Base-by-base conservation (phyloP, 148 eudicot species). In the Diospyros lotus region DNA sequence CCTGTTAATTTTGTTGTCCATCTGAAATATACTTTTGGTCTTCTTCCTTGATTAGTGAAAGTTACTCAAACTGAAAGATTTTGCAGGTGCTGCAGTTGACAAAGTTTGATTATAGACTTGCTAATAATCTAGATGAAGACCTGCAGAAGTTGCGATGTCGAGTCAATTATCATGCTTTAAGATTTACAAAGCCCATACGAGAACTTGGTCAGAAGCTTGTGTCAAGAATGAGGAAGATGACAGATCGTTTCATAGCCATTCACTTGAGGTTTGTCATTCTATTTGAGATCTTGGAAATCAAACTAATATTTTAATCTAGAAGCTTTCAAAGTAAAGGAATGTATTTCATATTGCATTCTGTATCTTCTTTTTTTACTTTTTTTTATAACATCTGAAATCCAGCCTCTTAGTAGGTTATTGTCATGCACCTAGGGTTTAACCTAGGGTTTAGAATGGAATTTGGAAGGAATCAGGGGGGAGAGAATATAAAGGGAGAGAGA, bases 31-130 rank as follows among this genome's bases (percentile, higher is more conserved):
- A 7, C 3, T 64, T 39, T 48, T 53, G 55, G 42, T 17, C 7
- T 41, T 60, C 67, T 18, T 18, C 63, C 39, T 64, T 64, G 56
- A 78, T 73, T 40, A 68, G 41, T 68, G 43, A 54, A 4, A 13
- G 40, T 40, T 10, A 17, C 40, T 8, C 15, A 13, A 28, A 28
- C 28, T 45, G 9, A 38, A 69, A 28, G 53, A 4, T n/a, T 50
- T 40, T 86, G 79, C 93, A 92, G 97, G 97, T 92, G 39, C 79
- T 92, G 82, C 97, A 92, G 85, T 76, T 92, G 80, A 88, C 90
- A 74, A 92, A 92, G 81, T 92, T 92, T 79, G 97, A 92, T 75
- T 92, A 92, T 82, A 85, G 97, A 84, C 91, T 92, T 75, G 84
- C 97, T 44, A 92, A 86, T 80, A 91, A 92, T 76, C 89, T 92